Conservation (phyloP, 495 filamentous ascomycete genomes). For the Aspergillus haitiensis region DNA sequence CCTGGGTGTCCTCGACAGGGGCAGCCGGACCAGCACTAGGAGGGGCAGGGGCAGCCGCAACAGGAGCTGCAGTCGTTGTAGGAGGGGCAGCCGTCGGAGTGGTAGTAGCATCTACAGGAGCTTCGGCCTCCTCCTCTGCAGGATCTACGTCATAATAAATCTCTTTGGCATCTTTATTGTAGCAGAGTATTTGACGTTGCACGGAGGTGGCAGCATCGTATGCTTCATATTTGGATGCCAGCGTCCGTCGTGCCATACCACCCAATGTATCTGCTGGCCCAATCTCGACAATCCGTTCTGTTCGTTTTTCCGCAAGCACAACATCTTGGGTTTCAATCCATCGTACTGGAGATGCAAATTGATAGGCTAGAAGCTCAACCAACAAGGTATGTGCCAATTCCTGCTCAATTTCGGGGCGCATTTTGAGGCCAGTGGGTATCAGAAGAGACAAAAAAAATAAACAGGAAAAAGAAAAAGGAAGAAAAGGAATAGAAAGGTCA, state of each 20-base stretch:
- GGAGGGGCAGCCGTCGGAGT: slow-evolving; percentile 33
- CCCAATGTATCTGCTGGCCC: slow-evolving; percentile 97
- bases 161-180: slow-evolving; percentile 98
- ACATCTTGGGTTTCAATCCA: slow-evolving; percentile 99
- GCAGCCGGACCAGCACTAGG: slow-evolving; percentile 85
- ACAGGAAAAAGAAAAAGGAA: neutral
- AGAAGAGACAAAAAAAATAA: slow-evolving; percentile 14
- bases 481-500: neutral
- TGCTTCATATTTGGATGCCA: slow-evolving; percentile 97
- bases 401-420: slow-evolving; percentile 98
- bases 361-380: slow-evolving; percentile 97
- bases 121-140: slow-evolving; percentile 80
- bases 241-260: slow-evolving; percentile 94
- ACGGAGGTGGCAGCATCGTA: slow-evolving; percentile 96
- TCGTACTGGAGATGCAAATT: slow-evolving; percentile 97
- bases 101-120: slow-evolving; percentile 46
- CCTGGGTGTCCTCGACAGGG: slow-evolving; percentile 79
- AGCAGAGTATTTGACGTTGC: slow-evolving; percentile 96
- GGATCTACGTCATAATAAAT: slow-evolving; percentile 99
- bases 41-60: slow-evolving; percentile 58
- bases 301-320: slow-evolving; percentile 89
- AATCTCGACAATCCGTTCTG: slow-evolving; percentile 96
- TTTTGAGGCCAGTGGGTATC: slow-evolving; percentile 48
- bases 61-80: slow-evolving; percentile 51
- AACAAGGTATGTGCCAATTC: slow-evolving; percentile 96